Base-by-base conservation (phyloP, 176 grass and related monocot genomes). In the Aegilops tauschii region DNA sequence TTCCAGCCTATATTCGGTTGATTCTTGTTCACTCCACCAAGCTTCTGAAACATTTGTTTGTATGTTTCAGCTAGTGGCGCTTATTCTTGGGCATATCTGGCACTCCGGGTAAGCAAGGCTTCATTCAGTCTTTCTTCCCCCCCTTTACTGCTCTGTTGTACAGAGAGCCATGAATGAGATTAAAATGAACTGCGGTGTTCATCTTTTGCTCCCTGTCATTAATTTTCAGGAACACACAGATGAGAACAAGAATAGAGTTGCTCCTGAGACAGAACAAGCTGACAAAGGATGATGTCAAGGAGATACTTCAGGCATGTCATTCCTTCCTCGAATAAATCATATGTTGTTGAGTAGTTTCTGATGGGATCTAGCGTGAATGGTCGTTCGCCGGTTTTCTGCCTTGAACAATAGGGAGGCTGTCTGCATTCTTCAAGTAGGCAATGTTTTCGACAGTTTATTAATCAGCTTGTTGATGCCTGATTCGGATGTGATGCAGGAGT, bases 21-120 rank as follows among this genome's bases (percentile, higher is more conserved):
- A 8, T 73, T 86, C 66, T 47, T 83, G 20, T 88, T 88, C 50
- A 39, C 61, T 61, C 36, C 74, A n/a, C 3, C 27, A 77, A 45
- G 52, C 36, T 50, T 58, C 85, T 81, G 35, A 76, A 82, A 34
- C 61, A 78, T 54, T 23, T 83, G 3, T 73, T 30, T 89, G 36
- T 52, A 59, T 75, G 31, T 92, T 90, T 65, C 92, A 98, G 96
- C 86, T 98, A 84, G 91, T 98, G 85, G 92, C 92, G 8, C 90
- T 98, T 85, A 98, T 98, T 73, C 73, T 96, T 39, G 93, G 96
- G 17, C 96, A 98, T 86, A 69, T 98, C n/a, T 98, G 92, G 96
- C 88, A 82, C 76, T 91, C 96, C 69, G 96, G 95, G 96, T 98
- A 93, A 93, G 96, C 44, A 73, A 42, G 70, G 39, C 36, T 76